Evolutionary conservation across 805 yeast species (phyloP).

Genomic region (Metschnikowia gruessii): DNA sequence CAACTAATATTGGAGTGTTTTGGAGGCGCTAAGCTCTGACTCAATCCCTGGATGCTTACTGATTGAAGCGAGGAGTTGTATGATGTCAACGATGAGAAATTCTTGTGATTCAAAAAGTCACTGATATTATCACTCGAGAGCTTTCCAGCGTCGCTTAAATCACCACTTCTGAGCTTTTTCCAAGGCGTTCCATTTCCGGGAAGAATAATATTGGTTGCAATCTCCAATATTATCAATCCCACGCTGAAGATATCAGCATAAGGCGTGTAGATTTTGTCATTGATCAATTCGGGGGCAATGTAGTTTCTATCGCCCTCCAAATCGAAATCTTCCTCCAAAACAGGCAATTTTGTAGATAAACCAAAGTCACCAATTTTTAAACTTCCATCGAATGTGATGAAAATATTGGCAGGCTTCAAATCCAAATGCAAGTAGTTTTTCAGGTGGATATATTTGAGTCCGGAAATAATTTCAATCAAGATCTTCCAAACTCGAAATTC

Average conservation of each 20-base stretch:
- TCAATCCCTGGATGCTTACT: slow-evolving; percentile 14
- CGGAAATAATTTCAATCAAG: slow-evolving; percentile 75
- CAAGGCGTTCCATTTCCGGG: slow-evolving; percentile 97
- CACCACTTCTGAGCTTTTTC: slow-evolving; percentile 95
- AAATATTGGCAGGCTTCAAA: slow-evolving; percentile 91
- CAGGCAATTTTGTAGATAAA: slow-evolving; percentile 80
- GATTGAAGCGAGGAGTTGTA: slow-evolving; percentile 27
- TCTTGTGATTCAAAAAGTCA: slow-evolving; percentile 39
- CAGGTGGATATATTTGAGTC: slow-evolving; percentile 76
- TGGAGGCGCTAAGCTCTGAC: slow-evolving; percentile 7
- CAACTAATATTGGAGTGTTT: slow-evolving; percentile 6
- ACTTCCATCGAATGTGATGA: slow-evolving; percentile 91
- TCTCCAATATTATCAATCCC: slow-evolving; percentile 89
- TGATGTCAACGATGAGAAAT: slow-evolving; percentile 34
- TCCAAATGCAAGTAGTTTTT: slow-evolving; percentile 79
- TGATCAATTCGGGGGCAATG: slow-evolving; percentile 93
- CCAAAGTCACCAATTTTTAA: slow-evolving; percentile 97
- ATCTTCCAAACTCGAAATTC: slow-evolving; percentile 99
- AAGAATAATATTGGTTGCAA: slow-evolving; percentile 90
- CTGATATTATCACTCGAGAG: slow-evolving; percentile 53
- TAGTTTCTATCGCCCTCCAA: slow-evolving; percentile 97
- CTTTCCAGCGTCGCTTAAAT: slow-evolving; percentile 90
- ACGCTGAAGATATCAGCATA: slow-evolving; percentile 95
- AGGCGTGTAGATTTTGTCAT: slow-evolving; percentile 76
- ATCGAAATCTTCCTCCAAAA: slow-evolving; percentile 63